These are phyloP conservation scores for Luzula sylvatica DNA, from an alignment of 176 grass and related monocot species.

Conservation along the genomic window DNA sequence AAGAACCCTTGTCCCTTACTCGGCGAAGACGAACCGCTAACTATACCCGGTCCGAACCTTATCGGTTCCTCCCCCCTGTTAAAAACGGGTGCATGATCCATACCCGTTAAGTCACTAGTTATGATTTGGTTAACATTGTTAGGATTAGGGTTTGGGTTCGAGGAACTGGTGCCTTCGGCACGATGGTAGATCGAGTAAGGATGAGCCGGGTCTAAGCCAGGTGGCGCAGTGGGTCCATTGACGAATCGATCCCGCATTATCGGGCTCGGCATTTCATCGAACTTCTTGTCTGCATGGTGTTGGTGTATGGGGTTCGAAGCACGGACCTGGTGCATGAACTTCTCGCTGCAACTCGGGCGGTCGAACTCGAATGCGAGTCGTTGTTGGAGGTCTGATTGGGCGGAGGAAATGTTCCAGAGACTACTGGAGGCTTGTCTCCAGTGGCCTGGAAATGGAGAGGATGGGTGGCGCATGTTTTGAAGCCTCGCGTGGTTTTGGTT, in stretches of 20 bases:
- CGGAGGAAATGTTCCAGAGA: constrained; percentile 54
- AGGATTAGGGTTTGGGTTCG: constrained; percentile 1
- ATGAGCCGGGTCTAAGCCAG: constrained; percentile 45
- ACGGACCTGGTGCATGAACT: constrained; percentile 57
- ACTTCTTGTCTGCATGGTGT: constrained; percentile 56
- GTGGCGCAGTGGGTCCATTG: constrained; percentile 24
- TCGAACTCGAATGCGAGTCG: constrained; percentile 94
- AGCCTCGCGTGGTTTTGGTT: background rate
- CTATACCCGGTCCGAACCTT: constrained; percentile 6
- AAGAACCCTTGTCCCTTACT: constrained; percentile 10
- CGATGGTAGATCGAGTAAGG: constrained; percentile 52
- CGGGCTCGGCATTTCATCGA: constrained; percentile 46
- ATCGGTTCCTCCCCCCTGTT: constrained; percentile 4
- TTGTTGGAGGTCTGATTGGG: constrained; percentile 84
- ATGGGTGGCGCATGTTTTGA: constrained; percentile 33
- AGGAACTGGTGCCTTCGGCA: constrained; percentile 39
- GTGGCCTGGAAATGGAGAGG: constrained; percentile 55
- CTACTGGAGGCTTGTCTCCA: constrained; percentile 71
- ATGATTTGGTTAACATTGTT: background rate
- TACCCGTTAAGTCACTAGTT: constrained; percentile 5
- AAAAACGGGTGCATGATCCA: constrained; percentile 8
- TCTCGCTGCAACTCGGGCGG: constrained; percentile 71
- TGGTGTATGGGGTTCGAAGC: constrained; percentile 36
- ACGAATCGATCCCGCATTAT: constrained; percentile 50
- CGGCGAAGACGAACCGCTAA: constrained; percentile 1